Evolutionary conservation across 202 grass and related monocot genomes (phyloP).

Genomic region (Carex sylvatica): DNA sequence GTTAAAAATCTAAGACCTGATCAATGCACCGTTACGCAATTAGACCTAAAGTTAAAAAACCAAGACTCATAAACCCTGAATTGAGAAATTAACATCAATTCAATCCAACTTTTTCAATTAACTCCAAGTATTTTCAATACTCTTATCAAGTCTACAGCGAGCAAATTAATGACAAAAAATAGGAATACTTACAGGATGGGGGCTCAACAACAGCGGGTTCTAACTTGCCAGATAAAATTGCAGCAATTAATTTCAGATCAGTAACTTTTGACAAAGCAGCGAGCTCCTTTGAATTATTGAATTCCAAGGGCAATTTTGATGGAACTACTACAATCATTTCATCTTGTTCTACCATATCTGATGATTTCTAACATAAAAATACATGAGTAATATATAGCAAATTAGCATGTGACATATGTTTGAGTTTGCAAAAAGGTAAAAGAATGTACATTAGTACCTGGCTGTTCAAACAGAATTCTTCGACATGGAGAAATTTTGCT

Average conservation of each 20-base stretch:
- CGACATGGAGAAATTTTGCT: constrained; percentile 60
- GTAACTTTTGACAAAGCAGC: constrained; percentile 75
- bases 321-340: constrained; percentile 81
- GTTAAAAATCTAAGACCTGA: background rate
- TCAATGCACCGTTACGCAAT: background rate
- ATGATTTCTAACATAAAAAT: constrained; percentile 49
- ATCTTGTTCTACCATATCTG: constrained; percentile 49
- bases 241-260: constrained; percentile 78
- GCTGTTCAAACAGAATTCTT: constrained; percentile 76
- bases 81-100: constrained; percentile 1
- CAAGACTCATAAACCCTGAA: background rate
- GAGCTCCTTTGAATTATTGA: constrained; percentile 51
- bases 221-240: constrained; percentile 60
- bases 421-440: constrained; percentile 11
- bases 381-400: constrained; percentile 20
- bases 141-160: background rate
- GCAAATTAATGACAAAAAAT: background rate
- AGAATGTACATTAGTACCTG: constrained; percentile 49
- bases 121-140: background rate
- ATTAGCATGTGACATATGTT: constrained; percentile 1
- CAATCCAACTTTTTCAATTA: background rate
- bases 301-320: constrained; percentile 57
- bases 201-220: constrained; percentile 72
- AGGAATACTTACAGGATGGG: constrained; percentile 71
- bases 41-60: background rate